Evolutionary conservation across 2,329 filamentous ascomycete genomes (phyloP).

Genomic region (Aureobasidium musti): DNA sequence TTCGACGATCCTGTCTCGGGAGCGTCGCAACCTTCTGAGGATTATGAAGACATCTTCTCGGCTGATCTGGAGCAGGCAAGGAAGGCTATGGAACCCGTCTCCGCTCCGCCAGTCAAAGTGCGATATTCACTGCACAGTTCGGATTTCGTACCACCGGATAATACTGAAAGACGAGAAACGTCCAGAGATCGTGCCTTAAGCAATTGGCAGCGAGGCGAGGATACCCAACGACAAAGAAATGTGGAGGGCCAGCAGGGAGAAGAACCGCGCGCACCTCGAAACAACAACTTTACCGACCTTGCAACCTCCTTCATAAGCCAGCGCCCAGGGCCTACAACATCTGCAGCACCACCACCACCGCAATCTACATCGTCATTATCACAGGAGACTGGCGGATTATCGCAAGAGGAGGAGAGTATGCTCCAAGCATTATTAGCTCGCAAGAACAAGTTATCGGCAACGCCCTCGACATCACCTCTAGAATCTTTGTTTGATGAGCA

Average conservation of each 20-base stretch:
- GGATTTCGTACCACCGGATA: background rate
- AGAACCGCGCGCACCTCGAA: background rate
- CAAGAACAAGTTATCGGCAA: conserved; percentile 6
- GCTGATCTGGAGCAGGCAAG: background rate
- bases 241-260: background rate
- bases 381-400: background rate
- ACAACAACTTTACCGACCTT: background rate
- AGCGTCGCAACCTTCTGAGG: background rate
- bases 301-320: background rate
- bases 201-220: background rate
- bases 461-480: background rate
- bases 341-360: background rate
- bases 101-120: background rate
- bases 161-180: background rate
- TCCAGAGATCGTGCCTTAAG: background rate
- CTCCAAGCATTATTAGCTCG: conserved; percentile 22
- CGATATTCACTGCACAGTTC: background rate
- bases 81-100: background rate
- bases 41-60: conserved; percentile 9
- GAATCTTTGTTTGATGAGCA: conserved; percentile 11
- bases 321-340: background rate
- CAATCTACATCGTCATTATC: background rate
- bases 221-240: background rate
- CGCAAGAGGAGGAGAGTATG: conserved; percentile 25
- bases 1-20: background rate